Percentiles rank a stretch among this genome's conserved stretches.
Evolutionary conservation across 192 early-diverging fungal species (phyloP).

Genomic region (Backusella westeae): DNA sequence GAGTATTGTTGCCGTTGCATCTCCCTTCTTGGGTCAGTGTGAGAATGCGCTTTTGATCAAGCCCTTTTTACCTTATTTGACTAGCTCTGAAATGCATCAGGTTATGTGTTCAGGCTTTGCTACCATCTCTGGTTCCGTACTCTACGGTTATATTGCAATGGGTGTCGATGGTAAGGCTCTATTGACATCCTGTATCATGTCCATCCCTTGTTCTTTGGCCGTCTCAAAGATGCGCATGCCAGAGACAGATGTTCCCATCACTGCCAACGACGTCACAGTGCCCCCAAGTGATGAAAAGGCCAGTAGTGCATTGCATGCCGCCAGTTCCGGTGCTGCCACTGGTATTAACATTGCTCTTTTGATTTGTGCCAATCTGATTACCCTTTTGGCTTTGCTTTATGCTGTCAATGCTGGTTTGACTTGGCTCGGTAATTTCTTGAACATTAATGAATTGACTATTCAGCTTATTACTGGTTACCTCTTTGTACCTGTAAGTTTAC

Average conservation of each 20-base stretch:
- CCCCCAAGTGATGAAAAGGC: slow-evolving; percentile 61
- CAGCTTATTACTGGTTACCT: slow-evolving; percentile 72
- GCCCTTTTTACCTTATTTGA: slow-evolving; percentile 82
- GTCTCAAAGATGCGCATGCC: slow-evolving; percentile 86
- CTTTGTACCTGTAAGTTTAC: slow-evolving; percentile 63
- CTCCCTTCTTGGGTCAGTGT: slow-evolving; percentile 82
- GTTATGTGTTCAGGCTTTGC: slow-evolving; percentile 90
- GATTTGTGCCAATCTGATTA: slow-evolving; percentile 73
- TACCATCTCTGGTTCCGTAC: slow-evolving; percentile 83
- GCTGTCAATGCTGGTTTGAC: slow-evolving; percentile 68
- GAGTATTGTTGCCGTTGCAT: slow-evolving; percentile 79
- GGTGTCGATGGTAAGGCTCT: slow-evolving; percentile 65
- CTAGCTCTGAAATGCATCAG: slow-evolving; percentile 81
- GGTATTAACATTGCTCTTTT: slow-evolving; percentile 77
- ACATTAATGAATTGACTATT: slow-evolving; percentile 57
- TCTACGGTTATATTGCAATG: slow-evolving; percentile 70
- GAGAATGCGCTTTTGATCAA: slow-evolving; percentile 82
- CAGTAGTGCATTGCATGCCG: slow-evolving; percentile 76
- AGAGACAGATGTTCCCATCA: slow-evolving; percentile 79
- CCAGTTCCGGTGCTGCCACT: slow-evolving; percentile 77
- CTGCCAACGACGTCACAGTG: slow-evolving; percentile 61
- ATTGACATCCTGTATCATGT: slow-evolving; percentile 89
- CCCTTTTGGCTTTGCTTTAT: slow-evolving; percentile 70
- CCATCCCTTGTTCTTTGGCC: slow-evolving; percentile 79
- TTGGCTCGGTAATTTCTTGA: slow-evolving; percentile 67